These are phyloP conservation scores for Coemansia sp. DNA, from an alignment of 192 early-diverging fungal genomes.

Conservation along the genomic window DNA sequence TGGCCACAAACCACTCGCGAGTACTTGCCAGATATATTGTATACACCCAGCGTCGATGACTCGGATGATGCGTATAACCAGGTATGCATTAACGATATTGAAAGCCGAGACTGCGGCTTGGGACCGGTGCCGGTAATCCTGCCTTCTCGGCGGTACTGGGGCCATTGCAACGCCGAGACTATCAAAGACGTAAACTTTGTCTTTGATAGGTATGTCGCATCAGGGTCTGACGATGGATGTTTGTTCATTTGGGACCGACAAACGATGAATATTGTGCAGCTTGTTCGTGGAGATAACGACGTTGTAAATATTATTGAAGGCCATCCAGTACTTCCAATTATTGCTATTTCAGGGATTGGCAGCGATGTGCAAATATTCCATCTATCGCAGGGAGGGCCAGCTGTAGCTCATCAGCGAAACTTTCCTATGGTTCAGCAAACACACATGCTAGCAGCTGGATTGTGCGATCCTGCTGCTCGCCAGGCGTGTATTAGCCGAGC, in stretches of 20 bases:
- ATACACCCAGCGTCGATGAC: background rate
- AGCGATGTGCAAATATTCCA: slow-evolving; percentile 69
- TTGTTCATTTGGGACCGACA: slow-evolving; percentile 68
- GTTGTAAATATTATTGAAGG: slow-evolving; percentile 61
- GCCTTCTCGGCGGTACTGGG: slow-evolving; percentile 30
- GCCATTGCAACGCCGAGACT: slow-evolving; percentile 55
- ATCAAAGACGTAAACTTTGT: slow-evolving; percentile 76
- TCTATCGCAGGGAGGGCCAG: slow-evolving; percentile 46
- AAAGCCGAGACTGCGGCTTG: background rate
- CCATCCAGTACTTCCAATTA: slow-evolving; percentile 59
- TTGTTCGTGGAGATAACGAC: slow-evolving; percentile 66
- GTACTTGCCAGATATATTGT: slow-evolving; percentile 11
- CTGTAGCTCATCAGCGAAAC: slow-evolving; percentile 26
- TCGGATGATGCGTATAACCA: background rate
- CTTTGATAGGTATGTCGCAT: slow-evolving; percentile 67
- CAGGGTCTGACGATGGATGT: slow-evolving; percentile 76
- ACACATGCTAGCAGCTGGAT: slow-evolving; percentile 15
- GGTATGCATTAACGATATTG: background rate
- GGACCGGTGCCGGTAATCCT: slow-evolving; percentile 22
- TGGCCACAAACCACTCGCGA: slow-evolving; percentile 34
- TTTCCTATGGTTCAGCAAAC: slow-evolving; percentile 24
- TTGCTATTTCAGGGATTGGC: slow-evolving; percentile 77
- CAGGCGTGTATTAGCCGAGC: slow-evolving; percentile 14
- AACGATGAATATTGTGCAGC: slow-evolving; percentile 60
- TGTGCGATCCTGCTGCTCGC: slow-evolving; percentile 5